Evolutionary conservation across 2,329 filamentous ascomycete genomes (phyloP).

Genomic region (Coleophoma cylindrospora): DNA sequence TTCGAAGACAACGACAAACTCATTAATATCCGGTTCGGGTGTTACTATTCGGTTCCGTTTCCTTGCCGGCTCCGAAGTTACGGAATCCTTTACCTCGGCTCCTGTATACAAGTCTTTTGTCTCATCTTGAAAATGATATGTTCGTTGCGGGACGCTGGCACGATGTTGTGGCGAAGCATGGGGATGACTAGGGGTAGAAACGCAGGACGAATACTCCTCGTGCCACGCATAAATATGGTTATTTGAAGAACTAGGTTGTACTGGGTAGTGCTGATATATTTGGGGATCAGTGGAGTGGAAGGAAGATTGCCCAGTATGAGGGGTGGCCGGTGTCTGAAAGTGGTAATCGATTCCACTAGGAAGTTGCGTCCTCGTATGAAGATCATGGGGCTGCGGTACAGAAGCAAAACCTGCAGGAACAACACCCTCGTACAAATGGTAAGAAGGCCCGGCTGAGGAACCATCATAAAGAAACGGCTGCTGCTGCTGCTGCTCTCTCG

Average conservation of each 20-base stretch:
- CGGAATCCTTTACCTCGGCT: constrained; percentile 8
- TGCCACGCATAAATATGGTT: too few species aligned
- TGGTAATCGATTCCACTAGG: neutral
- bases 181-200: neutral
- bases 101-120: neutral
- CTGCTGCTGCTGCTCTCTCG: neutral
- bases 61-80: constrained; percentile 8
- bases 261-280: too few species aligned
- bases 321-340: neutral
- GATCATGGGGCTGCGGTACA: too few species aligned
- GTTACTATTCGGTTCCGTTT: constrained; percentile 1
- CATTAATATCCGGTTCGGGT: constrained; percentile 6
- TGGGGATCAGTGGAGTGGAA: neutral
- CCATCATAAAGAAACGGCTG: neutral
- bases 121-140: neutral
- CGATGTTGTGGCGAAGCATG: neutral
- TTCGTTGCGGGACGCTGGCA: neutral
- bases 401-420: too few species aligned
- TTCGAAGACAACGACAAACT: constrained; percentile 19
- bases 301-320: neutral
- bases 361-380: too few species aligned
- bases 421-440: too few species aligned
- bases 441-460: too few species aligned
- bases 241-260: too few species aligned
- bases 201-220: too few species aligned